Conservation (phyloP, 441 rosid species). For the Erodium moschatum region DNA sequence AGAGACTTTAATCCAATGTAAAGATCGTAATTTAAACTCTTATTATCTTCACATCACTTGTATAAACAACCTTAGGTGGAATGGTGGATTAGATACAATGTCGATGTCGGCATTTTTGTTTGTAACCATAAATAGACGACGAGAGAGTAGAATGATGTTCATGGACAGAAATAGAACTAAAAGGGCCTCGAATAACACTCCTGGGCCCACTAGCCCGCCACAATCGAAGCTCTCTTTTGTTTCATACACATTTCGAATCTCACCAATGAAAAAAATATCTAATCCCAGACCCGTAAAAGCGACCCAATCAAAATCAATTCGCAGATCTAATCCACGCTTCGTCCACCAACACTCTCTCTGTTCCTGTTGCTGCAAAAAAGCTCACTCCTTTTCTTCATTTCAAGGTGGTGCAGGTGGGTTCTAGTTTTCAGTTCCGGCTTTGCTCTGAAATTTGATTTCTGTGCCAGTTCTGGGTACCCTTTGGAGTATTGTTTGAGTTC, state of each 20-base stretch:
- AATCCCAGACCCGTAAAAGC: background rate
- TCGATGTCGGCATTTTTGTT: background rate
- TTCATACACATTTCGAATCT: conserved; percentile 3
- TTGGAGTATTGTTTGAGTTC: background rate
- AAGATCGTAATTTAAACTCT: no score
- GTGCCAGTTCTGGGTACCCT: background rate
- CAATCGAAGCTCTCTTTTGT: no score
- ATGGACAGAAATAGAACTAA: background rate
- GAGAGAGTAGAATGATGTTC: background rate
- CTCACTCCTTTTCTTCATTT: background rate
- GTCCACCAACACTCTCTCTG: background rate
- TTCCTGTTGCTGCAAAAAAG: background rate
- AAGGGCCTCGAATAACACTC: conserved; percentile 1
- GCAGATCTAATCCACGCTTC: conserved; percentile 5
- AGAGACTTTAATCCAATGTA: no score
- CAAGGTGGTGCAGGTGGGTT: background rate
- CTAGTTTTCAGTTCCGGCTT: background rate
- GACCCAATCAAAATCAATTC: background rate
- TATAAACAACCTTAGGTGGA: no score
- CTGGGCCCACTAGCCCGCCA: conserved; percentile 1
- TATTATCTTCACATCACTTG: no score
- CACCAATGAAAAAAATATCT: background rate
- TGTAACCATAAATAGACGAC: background rate
- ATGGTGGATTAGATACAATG: no score
- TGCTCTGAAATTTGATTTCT: background rate